Conservation (phyloP, 371 early-diverging fungal species). For the Coemansia sp. region DNA sequence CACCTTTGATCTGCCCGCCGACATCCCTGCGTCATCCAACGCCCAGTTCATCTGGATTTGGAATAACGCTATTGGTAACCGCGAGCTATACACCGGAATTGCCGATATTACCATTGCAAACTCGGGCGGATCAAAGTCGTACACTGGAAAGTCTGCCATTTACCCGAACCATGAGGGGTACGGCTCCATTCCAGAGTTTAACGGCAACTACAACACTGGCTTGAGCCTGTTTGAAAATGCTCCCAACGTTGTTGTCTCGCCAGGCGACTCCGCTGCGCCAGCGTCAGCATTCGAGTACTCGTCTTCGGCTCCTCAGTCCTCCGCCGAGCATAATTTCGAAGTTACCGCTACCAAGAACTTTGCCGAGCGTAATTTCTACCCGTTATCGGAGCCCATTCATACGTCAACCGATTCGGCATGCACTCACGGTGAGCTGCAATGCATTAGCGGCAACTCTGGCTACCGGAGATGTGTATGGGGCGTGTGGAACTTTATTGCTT, state of each 20-base stretch:
- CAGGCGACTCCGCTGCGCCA: too few relatives aligned
- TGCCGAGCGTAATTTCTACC: too few relatives aligned
- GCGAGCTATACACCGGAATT: constrained; percentile 69
- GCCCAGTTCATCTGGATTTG: constrained; percentile 68
- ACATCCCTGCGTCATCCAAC: constrained; percentile 55
- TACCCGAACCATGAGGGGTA: not conserved
- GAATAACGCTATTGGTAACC: constrained; percentile 64
- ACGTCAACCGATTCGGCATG: not conserved
- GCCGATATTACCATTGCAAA: constrained; percentile 60
- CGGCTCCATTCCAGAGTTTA: constrained; percentile 1
- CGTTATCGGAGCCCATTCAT: not conserved
- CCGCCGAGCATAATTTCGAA: too few relatives aligned
- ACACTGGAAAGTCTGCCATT: constrained; percentile 11
- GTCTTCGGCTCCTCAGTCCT: too few relatives aligned
- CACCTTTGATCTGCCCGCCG: constrained; percentile 58
- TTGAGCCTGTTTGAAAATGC: not conserved
- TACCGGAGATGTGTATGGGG: constrained; percentile 16
- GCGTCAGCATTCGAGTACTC: too few relatives aligned
- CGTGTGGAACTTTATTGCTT: constrained; percentile 3
- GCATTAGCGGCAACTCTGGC: not conserved
- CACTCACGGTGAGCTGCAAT: constrained; percentile 3
- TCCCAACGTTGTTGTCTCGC: too few relatives aligned
- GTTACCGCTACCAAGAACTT: too few relatives aligned
- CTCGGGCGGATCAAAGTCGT: constrained; percentile 13
- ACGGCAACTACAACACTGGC: constrained; percentile 12